Base-by-base conservation (phyloP, 2,329 filamentous ascomycete genomes). In the Aspergillus novofumigatus region DNA sequence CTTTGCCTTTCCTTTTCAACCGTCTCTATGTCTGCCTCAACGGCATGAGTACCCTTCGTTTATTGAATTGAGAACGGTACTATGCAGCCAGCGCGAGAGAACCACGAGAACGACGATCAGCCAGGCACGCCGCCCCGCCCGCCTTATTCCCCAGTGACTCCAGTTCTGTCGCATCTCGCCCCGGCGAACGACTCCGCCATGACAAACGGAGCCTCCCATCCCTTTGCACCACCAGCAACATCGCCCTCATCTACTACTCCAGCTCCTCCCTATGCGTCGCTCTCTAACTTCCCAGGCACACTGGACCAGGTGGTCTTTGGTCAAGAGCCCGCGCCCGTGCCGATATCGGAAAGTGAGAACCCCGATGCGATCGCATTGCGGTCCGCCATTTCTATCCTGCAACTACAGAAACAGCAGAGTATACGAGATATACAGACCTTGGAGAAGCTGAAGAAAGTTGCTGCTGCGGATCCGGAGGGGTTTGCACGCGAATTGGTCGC, bases 301-400 rank as follows among this genome's bases (percentile, higher is more conserved):
- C 59, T 59, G 29, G 54, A 49, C 11, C 62, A 65, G 7, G 57
- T 66, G 1, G 65, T 67, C 48, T 71, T 75, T 49, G 69, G 66
- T 14, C 67, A 71, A 1, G 69, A 74, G 54, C 75, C 77, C 1
- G 60, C 72, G n/a, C 68, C 77, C 2, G 68, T 78, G 3, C 77
- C 78, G 9, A 73, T 80, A 54, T 78, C 75, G 29, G 75, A 79
- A 56, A 77, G 76, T 53, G 74, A 78, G 55, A 96, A 96, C 69
- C 87, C 91, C 7, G 93, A 97, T 78, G 91, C 89, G 25, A 88
- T 97, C 59, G 93, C 93, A 4, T 81, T 97, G 58, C 87, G 88
- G 63, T 90, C 89, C 26, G 90, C 92, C 49, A 91, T 97, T 59
- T 88, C 90, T 8, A 86, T 96, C 52, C 80, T 97, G 49, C 91